phyloP scores from a whole-genome alignment of 495 filamentous ascomycete genomes.

The Friedmanniomyces endolithicus region DNA sequence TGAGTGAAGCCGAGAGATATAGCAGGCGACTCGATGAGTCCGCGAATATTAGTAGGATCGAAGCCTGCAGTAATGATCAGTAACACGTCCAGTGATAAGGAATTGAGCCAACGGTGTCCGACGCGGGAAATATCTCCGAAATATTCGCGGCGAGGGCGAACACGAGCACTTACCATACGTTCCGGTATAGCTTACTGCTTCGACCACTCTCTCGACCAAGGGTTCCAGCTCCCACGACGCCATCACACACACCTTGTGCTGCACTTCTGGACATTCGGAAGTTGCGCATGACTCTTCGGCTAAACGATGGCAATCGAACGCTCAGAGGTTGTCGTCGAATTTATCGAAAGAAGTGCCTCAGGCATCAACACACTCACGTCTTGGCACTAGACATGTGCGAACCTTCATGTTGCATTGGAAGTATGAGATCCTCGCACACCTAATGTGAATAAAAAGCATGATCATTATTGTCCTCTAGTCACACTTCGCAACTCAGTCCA shows the following conservation, averaged over 20 bases:
- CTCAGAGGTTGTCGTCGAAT: too few relatives aligned
- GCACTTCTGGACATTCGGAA: neutral
- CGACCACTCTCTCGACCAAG: neutral
- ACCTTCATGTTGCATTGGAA: too few relatives aligned
- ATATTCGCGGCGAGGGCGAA: neutral
- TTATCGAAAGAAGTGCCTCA: too few relatives aligned
- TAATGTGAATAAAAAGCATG: too few relatives aligned
- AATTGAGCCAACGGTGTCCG: neutral
- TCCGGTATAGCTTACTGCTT: neutral
- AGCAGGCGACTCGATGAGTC: neutral
- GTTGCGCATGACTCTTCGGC: neutral
- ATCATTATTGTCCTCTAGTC: too few relatives aligned
- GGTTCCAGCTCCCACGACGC: neutral
- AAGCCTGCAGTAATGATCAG: neutral
- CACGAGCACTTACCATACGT: neutral
- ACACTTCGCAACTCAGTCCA: too few relatives aligned
- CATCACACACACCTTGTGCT: neutral
- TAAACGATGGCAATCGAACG: neutral
- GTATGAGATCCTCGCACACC: too few relatives aligned
- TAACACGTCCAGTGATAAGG: neutral
- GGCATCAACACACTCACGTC: too few relatives aligned
- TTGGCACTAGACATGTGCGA: too few relatives aligned
- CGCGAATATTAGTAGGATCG: neutral
- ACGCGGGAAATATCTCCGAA: neutral
- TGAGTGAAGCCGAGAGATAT: too few relatives aligned